phyloP scores from a whole-genome alignment of 2,329 filamentous ascomycete genomes.

The Colletotrichum spaethianum region DNA sequence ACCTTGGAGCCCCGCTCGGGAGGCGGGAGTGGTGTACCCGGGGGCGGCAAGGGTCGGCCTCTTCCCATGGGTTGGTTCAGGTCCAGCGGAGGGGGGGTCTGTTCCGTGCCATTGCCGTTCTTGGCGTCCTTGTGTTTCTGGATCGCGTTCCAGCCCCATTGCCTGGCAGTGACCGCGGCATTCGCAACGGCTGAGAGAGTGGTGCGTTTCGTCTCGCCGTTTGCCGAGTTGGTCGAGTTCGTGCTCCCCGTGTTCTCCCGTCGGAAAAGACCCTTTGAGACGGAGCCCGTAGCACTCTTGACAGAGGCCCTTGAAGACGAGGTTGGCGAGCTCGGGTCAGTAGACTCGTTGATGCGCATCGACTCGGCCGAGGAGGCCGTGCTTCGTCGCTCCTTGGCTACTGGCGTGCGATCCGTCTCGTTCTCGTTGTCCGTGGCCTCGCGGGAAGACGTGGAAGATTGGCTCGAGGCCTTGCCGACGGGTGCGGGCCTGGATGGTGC shows the following conservation, averaged over 20 bases:
- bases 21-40: conserved; percentile 82
- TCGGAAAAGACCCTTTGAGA: conserved; percentile 58
- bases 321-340: conserved; percentile 46
- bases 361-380: conserved; percentile 56
- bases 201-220: conserved; percentile 60
- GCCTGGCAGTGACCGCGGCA: conserved; percentile 68
- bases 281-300: conserved; percentile 56
- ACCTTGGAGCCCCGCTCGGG: conserved; percentile 74
- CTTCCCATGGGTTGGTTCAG: conserved; percentile 82
- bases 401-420: conserved; percentile 47
- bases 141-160: conserved; percentile 72
- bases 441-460: conserved; percentile 65
- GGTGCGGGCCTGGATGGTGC: conserved; percentile 54
- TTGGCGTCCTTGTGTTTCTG: conserved; percentile 64
- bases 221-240: conserved; percentile 53
- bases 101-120: conserved; percentile 41
- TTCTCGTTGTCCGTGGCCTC: conserved; percentile 59
- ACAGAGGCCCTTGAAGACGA: conserved; percentile 50
- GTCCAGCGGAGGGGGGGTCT: conserved; percentile 54
- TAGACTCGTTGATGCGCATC: conserved; percentile 49
- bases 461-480: conserved; percentile 57
- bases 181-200: conserved; percentile 69
- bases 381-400: conserved; percentile 51
- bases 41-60: conserved; percentile 85
- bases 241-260: conserved; percentile 55